Evolutionary conservation across 371 early-diverging fungal species (phyloP).

Genomic region (Rhizopus stolonifer): DNA sequence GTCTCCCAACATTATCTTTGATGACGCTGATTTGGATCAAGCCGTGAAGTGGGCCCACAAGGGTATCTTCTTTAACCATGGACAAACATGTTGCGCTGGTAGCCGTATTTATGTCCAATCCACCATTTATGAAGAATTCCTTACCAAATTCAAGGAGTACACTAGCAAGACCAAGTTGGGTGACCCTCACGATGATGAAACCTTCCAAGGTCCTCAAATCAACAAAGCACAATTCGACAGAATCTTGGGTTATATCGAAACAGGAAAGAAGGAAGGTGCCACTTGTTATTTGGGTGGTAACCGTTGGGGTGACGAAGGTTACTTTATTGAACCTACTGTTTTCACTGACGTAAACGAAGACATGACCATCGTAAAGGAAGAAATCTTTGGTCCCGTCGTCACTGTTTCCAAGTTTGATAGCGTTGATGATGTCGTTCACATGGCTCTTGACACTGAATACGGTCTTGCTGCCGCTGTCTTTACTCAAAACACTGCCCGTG

Average conservation of each 20-base stretch:
- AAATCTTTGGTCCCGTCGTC: constrained; percentile 84
- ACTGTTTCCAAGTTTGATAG: constrained; percentile 64
- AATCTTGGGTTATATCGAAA: constrained; percentile 56
- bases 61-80: constrained; percentile 79
- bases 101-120: constrained; percentile 88
- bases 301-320: constrained; percentile 48
- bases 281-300: constrained; percentile 51
- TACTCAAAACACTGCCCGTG: constrained; percentile 67
- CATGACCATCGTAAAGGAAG: constrained; percentile 68
- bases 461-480: constrained; percentile 88
- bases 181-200: constrained; percentile 52
- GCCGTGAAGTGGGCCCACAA: constrained; percentile 72
- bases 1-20: constrained; percentile 90
- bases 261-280: constrained; percentile 52
- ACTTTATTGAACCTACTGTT: constrained; percentile 52
- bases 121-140: constrained; percentile 73
- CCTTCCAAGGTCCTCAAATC: constrained; percentile 76
- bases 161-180: constrained; percentile 61
- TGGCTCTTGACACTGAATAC: constrained; percentile 69
- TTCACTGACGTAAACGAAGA: constrained; percentile 49
- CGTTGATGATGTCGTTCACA: constrained; percentile 68
- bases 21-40: constrained; percentile 76
- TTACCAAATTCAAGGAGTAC: constrained; percentile 59
- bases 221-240: constrained; percentile 75
- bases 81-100: constrained; percentile 82